phyloP scores from a whole-genome alignment of 129 eudicot genomes.

The Escallonia herrerae region DNA sequence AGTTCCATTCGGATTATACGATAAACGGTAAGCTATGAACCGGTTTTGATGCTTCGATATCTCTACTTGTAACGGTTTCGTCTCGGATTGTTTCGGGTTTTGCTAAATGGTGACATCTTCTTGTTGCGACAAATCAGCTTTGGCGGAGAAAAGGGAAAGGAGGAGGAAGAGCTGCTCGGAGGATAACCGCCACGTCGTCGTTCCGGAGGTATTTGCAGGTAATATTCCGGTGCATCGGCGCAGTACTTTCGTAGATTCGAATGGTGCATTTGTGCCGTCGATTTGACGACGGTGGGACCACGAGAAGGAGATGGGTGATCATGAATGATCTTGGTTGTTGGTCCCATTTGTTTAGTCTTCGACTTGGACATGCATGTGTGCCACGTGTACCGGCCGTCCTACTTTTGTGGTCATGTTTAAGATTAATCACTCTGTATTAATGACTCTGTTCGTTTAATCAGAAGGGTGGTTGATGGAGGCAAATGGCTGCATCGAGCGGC shows the following conservation, averaged over 20 bases:
- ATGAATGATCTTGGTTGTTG: background rate
- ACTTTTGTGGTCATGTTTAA: background rate
- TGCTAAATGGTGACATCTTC: slow-evolving; percentile 1
- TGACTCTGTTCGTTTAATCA: slow-evolving; percentile 9
- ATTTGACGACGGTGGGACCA: slow-evolving; percentile 3
- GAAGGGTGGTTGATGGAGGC: slow-evolving; percentile 51
- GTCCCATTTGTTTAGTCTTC: slow-evolving; percentile 4
- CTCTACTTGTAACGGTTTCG: background rate
- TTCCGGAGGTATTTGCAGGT: slow-evolving; percentile 88
- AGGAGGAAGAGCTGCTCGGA: slow-evolving; percentile 74
- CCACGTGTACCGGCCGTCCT: slow-evolving; percentile 4
- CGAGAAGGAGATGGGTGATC: background rate
- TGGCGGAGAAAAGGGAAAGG: slow-evolving; percentile 39
- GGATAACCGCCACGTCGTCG: slow-evolving; percentile 57
- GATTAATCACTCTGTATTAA: too few relatives aligned
- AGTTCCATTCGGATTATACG: slow-evolving; percentile 47
- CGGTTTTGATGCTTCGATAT: background rate
- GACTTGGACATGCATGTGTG: background rate
- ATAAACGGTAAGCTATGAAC: slow-evolving; percentile 31
- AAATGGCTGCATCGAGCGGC: slow-evolving; percentile 21
- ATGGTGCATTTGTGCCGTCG: slow-evolving; percentile 16
- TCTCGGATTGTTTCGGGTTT: slow-evolving; percentile 3
- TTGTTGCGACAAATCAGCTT: slow-evolving; percentile 2
- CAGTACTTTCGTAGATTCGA: background rate
- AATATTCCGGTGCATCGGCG: slow-evolving; percentile 14